phyloP scores from a whole-genome alignment of 73 alveolate species.

The Tetrahymena thermophila region DNA sequence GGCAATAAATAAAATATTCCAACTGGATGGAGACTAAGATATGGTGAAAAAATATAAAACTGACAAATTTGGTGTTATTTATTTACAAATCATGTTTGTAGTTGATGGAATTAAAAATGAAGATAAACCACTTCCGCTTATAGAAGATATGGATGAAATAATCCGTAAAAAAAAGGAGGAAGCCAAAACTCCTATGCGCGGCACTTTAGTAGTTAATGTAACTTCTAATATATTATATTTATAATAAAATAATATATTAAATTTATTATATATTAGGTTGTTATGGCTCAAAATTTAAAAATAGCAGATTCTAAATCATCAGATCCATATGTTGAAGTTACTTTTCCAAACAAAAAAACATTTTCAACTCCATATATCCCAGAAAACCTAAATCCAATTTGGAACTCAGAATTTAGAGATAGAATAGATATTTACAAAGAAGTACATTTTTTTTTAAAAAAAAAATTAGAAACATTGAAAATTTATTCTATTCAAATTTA shows the following conservation, averaged over 20 bases:
- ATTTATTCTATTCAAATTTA: neutral
- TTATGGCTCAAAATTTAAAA: conserved; percentile 11
- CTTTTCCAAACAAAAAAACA: conserved; percentile 3
- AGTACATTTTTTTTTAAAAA: neutral
- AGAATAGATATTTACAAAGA: conserved; percentile 24
- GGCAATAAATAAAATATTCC: conserved; percentile 15
- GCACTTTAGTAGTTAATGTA: conserved; percentile 1
- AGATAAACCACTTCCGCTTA: conserved; percentile 32
- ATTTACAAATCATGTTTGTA: conserved; percentile 27
- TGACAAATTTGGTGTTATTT: conserved; percentile 14
- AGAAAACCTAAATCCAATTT: conserved; percentile 14
- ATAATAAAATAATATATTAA: neutral
- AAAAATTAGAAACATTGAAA: neutral
- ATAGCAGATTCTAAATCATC: conserved; percentile 21
- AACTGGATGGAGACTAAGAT: conserved; percentile 9
- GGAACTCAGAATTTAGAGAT: neutral
- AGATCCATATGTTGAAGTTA: conserved; percentile 25
- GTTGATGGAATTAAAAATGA: conserved; percentile 15
- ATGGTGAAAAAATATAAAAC: conserved; percentile 22
- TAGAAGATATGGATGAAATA: conserved; percentile 37
- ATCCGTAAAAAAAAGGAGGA: conserved; percentile 16
- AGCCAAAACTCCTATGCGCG: conserved; percentile 27
- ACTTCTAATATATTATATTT: neutral
- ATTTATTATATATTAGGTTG: neutral
- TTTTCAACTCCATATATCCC: conserved; percentile 1